These are phyloP conservation scores for Paraconiothyrium brasiliense DNA, from an alignment of 2,329 filamentous ascomycete species.

Conservation along the genomic window DNA sequence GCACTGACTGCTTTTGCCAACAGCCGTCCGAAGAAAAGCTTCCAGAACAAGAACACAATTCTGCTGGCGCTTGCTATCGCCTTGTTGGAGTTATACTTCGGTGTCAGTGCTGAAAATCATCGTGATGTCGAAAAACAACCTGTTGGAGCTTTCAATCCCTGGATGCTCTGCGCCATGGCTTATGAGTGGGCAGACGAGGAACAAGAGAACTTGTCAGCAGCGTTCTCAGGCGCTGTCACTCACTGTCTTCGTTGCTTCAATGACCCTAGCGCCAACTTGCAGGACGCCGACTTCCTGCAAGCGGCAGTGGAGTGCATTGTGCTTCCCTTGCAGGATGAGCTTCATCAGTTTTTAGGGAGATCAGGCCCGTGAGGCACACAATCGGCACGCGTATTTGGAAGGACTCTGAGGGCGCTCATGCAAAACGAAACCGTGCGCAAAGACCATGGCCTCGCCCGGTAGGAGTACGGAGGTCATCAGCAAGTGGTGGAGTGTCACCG, in stretches of 20 bases:
- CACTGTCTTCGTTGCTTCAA: constrained; percentile 18
- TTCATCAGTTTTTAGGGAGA: constrained; percentile 48
- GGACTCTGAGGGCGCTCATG: background rate
- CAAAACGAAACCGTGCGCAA: constrained; percentile 3
- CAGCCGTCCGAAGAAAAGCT: constrained; percentile 23
- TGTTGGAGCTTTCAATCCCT: constrained; percentile 34
- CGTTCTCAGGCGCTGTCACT: constrained; percentile 44
- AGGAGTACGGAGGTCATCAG: constrained; percentile 13
- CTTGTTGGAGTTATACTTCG: constrained; percentile 50
- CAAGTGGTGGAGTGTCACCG: constrained; percentile 22
- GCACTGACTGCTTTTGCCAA: constrained; percentile 17
- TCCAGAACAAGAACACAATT: constrained; percentile 47
- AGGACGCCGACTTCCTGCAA: constrained; percentile 47
- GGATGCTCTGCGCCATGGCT: constrained; percentile 43
- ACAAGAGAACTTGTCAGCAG: constrained; percentile 48
- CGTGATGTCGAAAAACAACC: constrained; percentile 32
- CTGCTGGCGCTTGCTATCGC: constrained; percentile 47
- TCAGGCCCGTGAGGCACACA: constrained; percentile 23
- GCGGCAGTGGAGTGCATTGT: constrained; percentile 50
- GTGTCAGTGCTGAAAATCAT: constrained; percentile 43
- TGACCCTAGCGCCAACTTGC: constrained; percentile 44
- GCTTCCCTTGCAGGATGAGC: constrained; percentile 48
- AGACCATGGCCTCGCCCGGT: background rate
- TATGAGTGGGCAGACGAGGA: constrained; percentile 47
- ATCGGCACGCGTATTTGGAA: background rate